Evolutionary conservation across 176 grass and related monocot genomes (phyloP).

Genomic region (Urochloa ruziziensis): DNA sequence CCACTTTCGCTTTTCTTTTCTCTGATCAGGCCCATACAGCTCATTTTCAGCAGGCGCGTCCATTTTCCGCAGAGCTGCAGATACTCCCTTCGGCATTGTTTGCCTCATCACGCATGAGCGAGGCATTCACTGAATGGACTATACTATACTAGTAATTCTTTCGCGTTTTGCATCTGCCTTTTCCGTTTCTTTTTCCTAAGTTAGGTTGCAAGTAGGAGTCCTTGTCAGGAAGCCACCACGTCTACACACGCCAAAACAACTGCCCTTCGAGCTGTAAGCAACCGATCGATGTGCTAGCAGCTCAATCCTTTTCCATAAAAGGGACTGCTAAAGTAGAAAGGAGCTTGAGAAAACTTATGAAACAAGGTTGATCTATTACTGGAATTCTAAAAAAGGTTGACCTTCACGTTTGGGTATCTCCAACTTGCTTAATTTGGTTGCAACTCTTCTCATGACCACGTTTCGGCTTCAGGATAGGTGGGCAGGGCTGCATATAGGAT

Average conservation of each 20-base stretch:
- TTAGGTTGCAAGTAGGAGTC: not conserved
- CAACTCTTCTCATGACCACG: too few relatives aligned
- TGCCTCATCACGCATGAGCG: too few relatives aligned
- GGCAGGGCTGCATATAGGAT: too few relatives aligned
- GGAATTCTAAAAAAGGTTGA: not conserved
- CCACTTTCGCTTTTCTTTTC: too few relatives aligned
- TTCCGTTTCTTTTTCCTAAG: not conserved
- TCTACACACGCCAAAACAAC: too few relatives aligned
- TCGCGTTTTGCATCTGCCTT: not conserved
- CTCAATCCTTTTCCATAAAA: not conserved
- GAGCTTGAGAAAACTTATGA: not conserved
- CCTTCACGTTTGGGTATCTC: not conserved
- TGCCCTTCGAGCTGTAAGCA: conserved; percentile 28
- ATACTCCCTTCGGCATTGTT: not conserved
- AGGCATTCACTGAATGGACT: not conserved
- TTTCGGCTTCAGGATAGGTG: too few relatives aligned
- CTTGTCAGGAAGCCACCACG: not conserved
- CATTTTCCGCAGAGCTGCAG: not conserved
- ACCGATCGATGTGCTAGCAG: not conserved
- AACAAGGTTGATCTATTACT: not conserved
- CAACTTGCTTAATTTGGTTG: not conserved
- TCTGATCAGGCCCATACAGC: not conserved
- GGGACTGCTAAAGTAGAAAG: not conserved
- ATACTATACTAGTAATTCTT: not conserved
- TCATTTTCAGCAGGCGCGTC: not conserved